Percentiles rank a stretch among this genome's conserved stretches.
Evolutionary conservation across 2,329 filamentous ascomycete species (phyloP).

Genomic region (Pyrenophora tritici-repentis): DNA sequence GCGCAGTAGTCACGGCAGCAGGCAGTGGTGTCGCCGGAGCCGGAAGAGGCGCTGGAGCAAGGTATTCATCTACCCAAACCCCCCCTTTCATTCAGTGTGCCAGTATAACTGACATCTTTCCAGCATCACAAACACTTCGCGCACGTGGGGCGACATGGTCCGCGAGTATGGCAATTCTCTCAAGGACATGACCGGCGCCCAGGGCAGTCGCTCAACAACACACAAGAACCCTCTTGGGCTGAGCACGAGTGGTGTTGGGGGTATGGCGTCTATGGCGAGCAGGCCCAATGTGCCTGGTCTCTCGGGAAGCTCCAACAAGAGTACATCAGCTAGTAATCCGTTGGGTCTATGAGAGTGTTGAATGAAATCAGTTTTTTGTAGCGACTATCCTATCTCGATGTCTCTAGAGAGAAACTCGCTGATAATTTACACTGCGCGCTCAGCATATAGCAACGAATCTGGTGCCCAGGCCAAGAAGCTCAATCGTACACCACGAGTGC

Average conservation of each 20-base stretch:
- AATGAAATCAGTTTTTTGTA: too few relatives aligned
- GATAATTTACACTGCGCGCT: too few relatives aligned
- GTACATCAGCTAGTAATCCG: conserved; percentile 49
- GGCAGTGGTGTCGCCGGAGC: conserved; percentile 53
- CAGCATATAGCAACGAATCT: too few relatives aligned
- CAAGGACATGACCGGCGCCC: conserved; percentile 54
- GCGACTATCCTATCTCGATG: too few relatives aligned
- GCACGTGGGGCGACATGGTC: conserved; percentile 55
- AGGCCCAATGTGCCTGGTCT: conserved; percentile 18
- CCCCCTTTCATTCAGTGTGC: too few relatives aligned
- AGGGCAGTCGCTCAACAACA: conserved; percentile 51
- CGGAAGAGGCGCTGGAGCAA: conserved; percentile 14
- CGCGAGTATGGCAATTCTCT: conserved; percentile 57
- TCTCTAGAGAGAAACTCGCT: too few relatives aligned
- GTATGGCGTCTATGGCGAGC: conserved; percentile 32
- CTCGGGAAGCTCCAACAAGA: conserved; percentile 26
- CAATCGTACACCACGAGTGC: too few relatives aligned
- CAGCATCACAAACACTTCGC: conserved; percentile 52
- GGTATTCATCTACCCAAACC: conserved; percentile 6
- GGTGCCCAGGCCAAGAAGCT: too few relatives aligned
- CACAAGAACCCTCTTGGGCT: conserved; percentile 55
- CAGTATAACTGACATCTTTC: background rate
- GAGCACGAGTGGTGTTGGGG: conserved; percentile 38
- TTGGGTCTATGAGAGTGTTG: conserved; percentile 43
- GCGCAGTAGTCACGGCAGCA: conserved; percentile 50